These are phyloP conservation scores for Aspergillus clavatus DNA, from an alignment of 2,329 filamentous ascomycete species.

Conservation along the genomic window DNA sequence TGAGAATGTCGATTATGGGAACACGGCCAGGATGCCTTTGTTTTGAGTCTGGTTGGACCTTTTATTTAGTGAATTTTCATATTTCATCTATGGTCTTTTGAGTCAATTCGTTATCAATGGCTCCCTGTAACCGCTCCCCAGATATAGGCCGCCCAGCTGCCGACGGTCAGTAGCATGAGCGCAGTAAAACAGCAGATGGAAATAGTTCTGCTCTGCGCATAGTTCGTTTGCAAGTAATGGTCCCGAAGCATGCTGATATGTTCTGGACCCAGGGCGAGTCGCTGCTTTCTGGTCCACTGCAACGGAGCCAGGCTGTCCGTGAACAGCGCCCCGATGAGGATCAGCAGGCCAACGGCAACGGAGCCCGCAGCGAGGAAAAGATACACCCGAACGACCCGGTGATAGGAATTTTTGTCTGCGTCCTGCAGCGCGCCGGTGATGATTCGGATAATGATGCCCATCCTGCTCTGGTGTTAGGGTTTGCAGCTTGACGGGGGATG, in stretches of 20 bases:
- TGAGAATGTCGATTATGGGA: constrained; percentile 30
- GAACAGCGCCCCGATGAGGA: constrained; percentile 39
- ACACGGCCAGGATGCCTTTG: constrained; percentile 25
- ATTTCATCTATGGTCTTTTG: no score
- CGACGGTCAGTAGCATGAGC: constrained; percentile 46
- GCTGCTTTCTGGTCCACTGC: constrained; percentile 56
- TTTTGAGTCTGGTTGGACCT: constrained; percentile 5
- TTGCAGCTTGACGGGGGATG: neutral
- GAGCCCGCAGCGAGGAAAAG: constrained; percentile 50
- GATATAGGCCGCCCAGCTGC: constrained; percentile 51
- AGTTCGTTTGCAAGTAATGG: constrained; percentile 36
- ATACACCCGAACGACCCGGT: constrained; percentile 53
- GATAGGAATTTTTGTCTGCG: constrained; percentile 52
- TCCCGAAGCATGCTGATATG: constrained; percentile 43
- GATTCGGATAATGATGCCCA: constrained; percentile 58
- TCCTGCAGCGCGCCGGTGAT: constrained; percentile 57
- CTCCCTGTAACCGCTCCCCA: constrained; percentile 56
- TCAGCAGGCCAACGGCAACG: constrained; percentile 40
- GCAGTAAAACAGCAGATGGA: constrained; percentile 43
- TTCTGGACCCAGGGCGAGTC: constrained; percentile 43
- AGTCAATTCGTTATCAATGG: no score
- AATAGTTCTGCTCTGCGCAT: constrained; percentile 38
- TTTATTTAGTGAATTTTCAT: no score
- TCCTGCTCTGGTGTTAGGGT: constrained; percentile 33
- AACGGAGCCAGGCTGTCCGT: constrained; percentile 46